Base-by-base conservation (phyloP, 1,139 yeast genomes). In the Suhomyces wounanorum region DNA sequence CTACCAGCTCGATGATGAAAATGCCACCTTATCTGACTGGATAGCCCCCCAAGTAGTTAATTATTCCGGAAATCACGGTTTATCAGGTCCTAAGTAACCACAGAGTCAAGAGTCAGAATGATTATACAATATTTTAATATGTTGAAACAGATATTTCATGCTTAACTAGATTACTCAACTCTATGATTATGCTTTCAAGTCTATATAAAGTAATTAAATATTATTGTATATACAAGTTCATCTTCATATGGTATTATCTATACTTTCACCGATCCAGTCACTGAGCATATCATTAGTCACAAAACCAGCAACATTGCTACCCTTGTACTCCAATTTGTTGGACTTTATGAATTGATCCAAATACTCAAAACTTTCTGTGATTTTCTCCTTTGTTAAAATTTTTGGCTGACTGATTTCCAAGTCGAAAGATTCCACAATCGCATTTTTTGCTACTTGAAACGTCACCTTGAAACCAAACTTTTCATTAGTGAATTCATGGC, bases 31-130 rank as follows among this genome's bases (percentile, higher is more conserved):
- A 56, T 58, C 69, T 28, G 70, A 63, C 40, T 84, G 89, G 89
- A 61, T 63, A 8, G 70, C 75, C 13, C 86, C 88, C 1, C 66
- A 77, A 53, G 66, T 67, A 16, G 80, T 82, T 3, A 71, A 74
- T 23, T 84, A 84, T 62, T 73, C 68, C 48, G 87, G 87, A 1
- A 71, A 72, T 48, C 89, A 84, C 59, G 88, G 88, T 0, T 61
- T 82, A 45, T 64, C 61, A 52, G 59, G 58, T 10, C 66, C 70
- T 11, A 3, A 6, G 14, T 5, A 31, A 9, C 4, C 14, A n/a
- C 3, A 31, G 16, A 31, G 16, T 10, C 16, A n/a, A 9, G 7
- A 5, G 23, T 3, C 6, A 21, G 23, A 21, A 21, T 6, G 6
- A 21, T 21, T 6, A 21, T 21, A 21, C 23, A 21, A 6, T 21